Conservation (phyloP, 768 basidiomycete genomes). For the Suillus hirtellus region DNA sequence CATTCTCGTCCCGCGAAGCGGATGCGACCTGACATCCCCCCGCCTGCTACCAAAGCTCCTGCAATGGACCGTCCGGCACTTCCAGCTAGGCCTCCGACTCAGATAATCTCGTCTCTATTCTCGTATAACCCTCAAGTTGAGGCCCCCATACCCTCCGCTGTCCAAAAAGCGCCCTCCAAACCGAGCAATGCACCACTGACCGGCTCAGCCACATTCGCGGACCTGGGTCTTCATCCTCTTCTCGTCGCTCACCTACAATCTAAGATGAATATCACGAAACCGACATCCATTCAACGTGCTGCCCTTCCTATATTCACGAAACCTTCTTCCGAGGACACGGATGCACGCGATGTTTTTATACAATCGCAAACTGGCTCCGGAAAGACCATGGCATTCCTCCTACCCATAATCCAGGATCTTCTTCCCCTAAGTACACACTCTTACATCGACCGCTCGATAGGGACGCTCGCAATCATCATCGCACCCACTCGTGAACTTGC, state of each 20-base stretch:
- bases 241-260: conserved; percentile 71
- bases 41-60: conserved; percentile 14
- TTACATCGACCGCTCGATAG: conserved; percentile 92
- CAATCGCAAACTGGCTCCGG: conserved; percentile 98
- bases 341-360: conserved; percentile 79
- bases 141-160: conserved; percentile 31
- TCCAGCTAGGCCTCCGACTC: conserved; percentile 39
- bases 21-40: conserved; percentile 33
- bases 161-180: conserved; percentile 30
- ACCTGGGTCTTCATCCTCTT: conserved; percentile 81
- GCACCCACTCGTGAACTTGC: conserved; percentile 96
- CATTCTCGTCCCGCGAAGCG: conserved; percentile 48
- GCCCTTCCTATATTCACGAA: conserved; percentile 63
- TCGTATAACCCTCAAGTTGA: conserved; percentile 76
- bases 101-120: conserved; percentile 89
- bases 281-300: conserved; percentile 88
- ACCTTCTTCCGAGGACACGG: conserved; percentile 35
- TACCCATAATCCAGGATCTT: conserved; percentile 94
- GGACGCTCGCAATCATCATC: conserved; percentile 91
- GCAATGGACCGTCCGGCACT: conserved; percentile 22
- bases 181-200: conserved; percentile 85
- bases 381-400: conserved; percentile 90
- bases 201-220: conserved; percentile 76
- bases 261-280: conserved; percentile 82
- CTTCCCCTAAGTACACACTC: conserved; percentile 87